These are phyloP conservation scores for Chaetomium olivaceum DNA, from an alignment of 2,329 filamentous ascomycete genomes.

Conservation along the genomic window DNA sequence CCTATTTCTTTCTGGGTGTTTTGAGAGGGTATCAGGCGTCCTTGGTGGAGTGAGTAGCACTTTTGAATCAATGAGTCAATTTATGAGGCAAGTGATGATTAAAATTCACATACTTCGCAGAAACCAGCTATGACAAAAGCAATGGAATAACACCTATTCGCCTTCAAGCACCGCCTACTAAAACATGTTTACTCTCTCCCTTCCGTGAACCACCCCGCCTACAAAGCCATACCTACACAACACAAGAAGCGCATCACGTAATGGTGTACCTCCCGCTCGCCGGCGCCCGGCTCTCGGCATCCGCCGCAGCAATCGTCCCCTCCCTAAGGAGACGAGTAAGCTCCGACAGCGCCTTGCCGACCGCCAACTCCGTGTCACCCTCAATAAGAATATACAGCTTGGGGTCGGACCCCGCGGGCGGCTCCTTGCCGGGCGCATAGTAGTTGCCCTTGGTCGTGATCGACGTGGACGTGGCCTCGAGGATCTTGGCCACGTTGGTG, in stretches of 20 bases:
- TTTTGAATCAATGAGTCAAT: neutral
- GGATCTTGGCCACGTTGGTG: slow-evolving; percentile 96
- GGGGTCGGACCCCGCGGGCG: slow-evolving; percentile 71
- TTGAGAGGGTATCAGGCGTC: neutral
- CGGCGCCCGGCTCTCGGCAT: slow-evolving; percentile 78
- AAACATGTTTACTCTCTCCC: neutral
- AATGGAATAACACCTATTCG: neutral
- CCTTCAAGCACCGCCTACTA: neutral
- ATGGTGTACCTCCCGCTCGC: slow-evolving; percentile 84
- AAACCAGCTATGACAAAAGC: neutral
- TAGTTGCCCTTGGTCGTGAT: slow-evolving; percentile 97
- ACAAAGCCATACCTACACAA: neutral
- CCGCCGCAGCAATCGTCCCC: slow-evolving; percentile 84
- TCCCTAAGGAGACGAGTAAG: slow-evolving; percentile 85
- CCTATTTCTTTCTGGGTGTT: no score
- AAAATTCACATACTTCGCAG: neutral
- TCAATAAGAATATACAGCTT: slow-evolving; percentile 98
- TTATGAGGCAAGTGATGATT: neutral
- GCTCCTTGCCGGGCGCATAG: slow-evolving; percentile 80
- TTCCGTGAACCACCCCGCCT: neutral
- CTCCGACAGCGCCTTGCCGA: slow-evolving; percentile 87
- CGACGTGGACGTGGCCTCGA: slow-evolving; percentile 90
- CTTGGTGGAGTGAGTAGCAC: neutral
- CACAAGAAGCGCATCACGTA: slow-evolving; percentile 53
- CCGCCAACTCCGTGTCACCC: slow-evolving; percentile 90